Evolutionary conservation across 306 rosid species (phyloP), one percentile per base, ranked within the genome.

Genomic region (Vigna mungo): DNA sequence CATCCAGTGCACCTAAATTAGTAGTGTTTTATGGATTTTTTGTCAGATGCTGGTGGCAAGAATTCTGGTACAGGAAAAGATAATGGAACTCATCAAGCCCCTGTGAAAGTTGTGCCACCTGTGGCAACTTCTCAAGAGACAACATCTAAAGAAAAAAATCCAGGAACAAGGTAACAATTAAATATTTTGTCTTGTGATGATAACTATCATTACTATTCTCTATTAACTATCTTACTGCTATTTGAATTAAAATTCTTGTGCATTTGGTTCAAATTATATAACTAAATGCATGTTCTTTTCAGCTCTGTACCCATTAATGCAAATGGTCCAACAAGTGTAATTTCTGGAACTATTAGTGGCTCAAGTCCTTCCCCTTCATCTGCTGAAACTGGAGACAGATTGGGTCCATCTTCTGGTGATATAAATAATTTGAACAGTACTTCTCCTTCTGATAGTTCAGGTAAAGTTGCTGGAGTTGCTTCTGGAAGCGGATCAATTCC

Each of bases 31-130:
- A 44, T 83, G 54, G 80, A 73, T 60, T 44, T 85, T 77, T 58
- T 82, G 71, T 69, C 86, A 95, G 98, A 90, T 87, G 81, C 89
- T 80, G 89, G 82, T 70, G 85, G 94, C 85, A 89, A 92, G 86
- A 86, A 63, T 77, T 68, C 89, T 78, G 90, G 86, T 73, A 64
- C 86, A 49, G 92, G 87, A 54, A 90, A 86, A 71, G 94, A 88
- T 79, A 87, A 81, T 87, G 97, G 97, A 71, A 60, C 81, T 59
- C 86, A 70, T 82, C 93, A 82, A 87, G 83, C 77, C 52, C 76
- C 77, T 49, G 99, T 89, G 87, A 92, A 89, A 86, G 82, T 77
- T 72, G 74, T 55, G 70, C 84, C 80, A 17, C 80, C 84, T 74
- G 54, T 78, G 78, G 77, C 86, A 46, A 83, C 83, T 77, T 85